phyloP scores from a whole-genome alignment of 2,329 filamentous ascomycete species.

The Coniochaeta sp. region DNA sequence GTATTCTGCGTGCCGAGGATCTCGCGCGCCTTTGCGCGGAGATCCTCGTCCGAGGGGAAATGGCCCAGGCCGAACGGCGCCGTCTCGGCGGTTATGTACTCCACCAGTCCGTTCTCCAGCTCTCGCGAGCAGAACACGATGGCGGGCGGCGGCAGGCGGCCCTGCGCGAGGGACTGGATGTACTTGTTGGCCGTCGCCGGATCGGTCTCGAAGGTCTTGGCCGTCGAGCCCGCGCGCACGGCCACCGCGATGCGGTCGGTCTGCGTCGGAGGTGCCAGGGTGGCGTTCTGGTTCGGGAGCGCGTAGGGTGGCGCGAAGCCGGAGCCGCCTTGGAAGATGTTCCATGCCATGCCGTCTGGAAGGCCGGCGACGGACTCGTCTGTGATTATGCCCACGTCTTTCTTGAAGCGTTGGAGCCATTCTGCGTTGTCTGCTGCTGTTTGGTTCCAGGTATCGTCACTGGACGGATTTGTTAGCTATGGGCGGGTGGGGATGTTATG shows the following conservation, averaged over 20 bases:
- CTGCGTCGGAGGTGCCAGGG: conserved; percentile 14
- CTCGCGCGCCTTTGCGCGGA: conserved; percentile 38
- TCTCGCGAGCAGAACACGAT: conserved; percentile 51
- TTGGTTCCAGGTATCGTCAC: conserved; percentile 57
- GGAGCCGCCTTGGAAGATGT: conserved; percentile 39
- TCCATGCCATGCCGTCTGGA: conserved; percentile 33
- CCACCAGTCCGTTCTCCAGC: conserved; percentile 44
- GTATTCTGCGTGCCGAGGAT: conserved; percentile 39
- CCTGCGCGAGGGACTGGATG: conserved; percentile 29
- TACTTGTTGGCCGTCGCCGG: conserved; percentile 39
- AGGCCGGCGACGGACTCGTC: conserved; percentile 44
- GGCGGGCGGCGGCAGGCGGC: conserved; percentile 37
- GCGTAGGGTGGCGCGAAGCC: conserved; percentile 50
- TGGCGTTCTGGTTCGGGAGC: conserved; percentile 36
- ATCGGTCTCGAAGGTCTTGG: conserved; percentile 34
- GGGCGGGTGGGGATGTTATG: neutral
- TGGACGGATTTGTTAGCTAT: conserved; percentile 19
- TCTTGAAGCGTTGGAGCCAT: conserved; percentile 57
- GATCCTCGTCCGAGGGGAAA: conserved; percentile 39
- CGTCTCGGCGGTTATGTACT: conserved; percentile 36
- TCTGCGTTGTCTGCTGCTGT: conserved; percentile 56
- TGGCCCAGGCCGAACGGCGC: conserved; percentile 21
- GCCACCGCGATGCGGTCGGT: neutral
- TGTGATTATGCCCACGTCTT: conserved; percentile 43
- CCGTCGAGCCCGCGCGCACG: conserved; percentile 13